phyloP scores from a whole-genome alignment of 1,139 yeast genomes.

The Fermentozyma sake region DNA sequence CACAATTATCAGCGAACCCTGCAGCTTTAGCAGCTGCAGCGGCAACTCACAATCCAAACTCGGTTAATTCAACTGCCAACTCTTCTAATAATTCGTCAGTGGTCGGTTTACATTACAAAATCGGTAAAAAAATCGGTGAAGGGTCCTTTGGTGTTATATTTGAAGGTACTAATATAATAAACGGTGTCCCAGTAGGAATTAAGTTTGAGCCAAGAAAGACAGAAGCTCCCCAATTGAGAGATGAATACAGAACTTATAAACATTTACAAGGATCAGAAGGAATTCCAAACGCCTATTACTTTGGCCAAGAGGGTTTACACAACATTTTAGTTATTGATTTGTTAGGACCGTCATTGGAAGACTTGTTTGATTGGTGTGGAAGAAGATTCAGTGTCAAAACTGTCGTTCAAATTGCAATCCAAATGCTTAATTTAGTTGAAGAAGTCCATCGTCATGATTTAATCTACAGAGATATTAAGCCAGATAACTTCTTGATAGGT shows the following conservation, averaged over 20 bases:
- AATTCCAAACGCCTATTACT: constrained; percentile 91
- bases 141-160: constrained; percentile 97
- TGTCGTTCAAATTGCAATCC: constrained; percentile 85
- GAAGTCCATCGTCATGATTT: constrained; percentile 85
- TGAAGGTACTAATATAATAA: constrained; percentile 85
- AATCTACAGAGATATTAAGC: constrained; percentile 92
- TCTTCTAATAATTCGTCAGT: constrained; percentile 24
- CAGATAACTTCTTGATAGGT: constrained; percentile 89
- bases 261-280: constrained; percentile 77
- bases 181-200: constrained; percentile 73
- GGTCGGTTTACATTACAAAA: constrained; percentile 78
- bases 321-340: constrained; percentile 89
- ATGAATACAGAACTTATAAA: constrained; percentile 90
- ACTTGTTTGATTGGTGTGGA: constrained; percentile 97
- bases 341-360: constrained; percentile 93
- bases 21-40: constrained; percentile 41
- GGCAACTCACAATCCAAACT: constrained; percentile 25
- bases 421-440: constrained; percentile 85
- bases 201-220: constrained; percentile 85
- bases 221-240: constrained; percentile 97
- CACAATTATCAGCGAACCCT: constrained; percentile 29
- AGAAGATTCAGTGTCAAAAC: constrained; percentile 84
- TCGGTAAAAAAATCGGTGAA: constrained; percentile 96
- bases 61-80: constrained; percentile 17
- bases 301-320: constrained; percentile 97